phyloP scores from a whole-genome alignment of 2,329 filamentous ascomycete genomes.

The Fusarium decemcellulare region DNA sequence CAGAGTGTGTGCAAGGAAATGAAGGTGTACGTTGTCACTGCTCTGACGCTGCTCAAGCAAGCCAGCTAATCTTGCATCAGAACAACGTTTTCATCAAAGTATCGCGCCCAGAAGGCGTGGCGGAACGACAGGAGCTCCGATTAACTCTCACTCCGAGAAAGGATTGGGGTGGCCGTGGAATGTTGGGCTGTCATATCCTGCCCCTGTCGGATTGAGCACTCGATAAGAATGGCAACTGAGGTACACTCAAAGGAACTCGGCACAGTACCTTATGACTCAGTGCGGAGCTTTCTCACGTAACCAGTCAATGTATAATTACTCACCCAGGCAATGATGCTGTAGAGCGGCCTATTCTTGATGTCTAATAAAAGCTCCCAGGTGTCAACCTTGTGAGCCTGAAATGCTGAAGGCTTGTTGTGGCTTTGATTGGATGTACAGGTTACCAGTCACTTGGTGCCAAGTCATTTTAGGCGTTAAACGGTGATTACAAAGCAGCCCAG shows the following conservation, averaged over 20 bases:
- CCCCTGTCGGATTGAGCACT: slow-evolving; percentile 69
- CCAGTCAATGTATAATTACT: not conserved
- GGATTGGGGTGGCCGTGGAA: slow-evolving; percentile 91
- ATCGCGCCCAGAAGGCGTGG: slow-evolving; percentile 62
- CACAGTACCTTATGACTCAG: not conserved
- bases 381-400: slow-evolving; percentile 1
- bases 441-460: slow-evolving; percentile 15
- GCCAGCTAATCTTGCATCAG: slow-evolving; percentile 60
- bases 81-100: slow-evolving; percentile 79
- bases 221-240: slow-evolving; percentile 3
- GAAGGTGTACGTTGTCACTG: slow-evolving; percentile 78
- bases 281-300: slow-evolving; percentile 3
- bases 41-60: not conserved
- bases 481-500: slow-evolving; percentile 22
- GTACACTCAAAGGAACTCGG: not conserved
- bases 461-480: not conserved
- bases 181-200: slow-evolving; percentile 92
- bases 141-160: slow-evolving; percentile 82
- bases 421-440: not conserved
- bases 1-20: slow-evolving; percentile 90
- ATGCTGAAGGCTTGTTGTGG: not conserved
- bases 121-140: slow-evolving; percentile 69
- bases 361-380: not conserved
- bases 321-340: not conserved
- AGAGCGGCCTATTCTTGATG: not conserved